Base-by-base conservation (phyloP, 2,329 filamentous ascomycete genomes). In the Stenocarpella maydis region DNA sequence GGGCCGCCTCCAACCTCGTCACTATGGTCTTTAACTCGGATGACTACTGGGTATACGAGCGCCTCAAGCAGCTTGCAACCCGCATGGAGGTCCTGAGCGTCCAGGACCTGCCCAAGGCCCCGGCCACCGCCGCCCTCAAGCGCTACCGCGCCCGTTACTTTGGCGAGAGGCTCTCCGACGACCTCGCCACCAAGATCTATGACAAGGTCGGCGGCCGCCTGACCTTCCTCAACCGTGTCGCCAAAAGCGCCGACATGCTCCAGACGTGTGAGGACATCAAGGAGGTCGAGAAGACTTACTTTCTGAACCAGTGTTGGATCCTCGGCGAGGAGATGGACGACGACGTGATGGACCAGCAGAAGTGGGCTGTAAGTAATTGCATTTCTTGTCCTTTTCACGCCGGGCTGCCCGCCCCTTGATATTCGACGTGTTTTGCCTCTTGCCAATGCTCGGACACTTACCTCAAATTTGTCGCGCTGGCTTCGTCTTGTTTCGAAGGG, bases 31-130 rank as follows among this genome's bases (percentile, higher is more conserved):
- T 99, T 82, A 98, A 98, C 81, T 95, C 91, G 66, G 96, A 99
- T 80, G 96, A 98, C 78, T 99, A 97, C 81, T 99, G 96, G 96
- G 92, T 99, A 0, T 98, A 98, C 76, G 96, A 99, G 79, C 88
- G 95, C 17, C 83, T 99, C 65, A 98, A 98, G 84, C 91, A 93
- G 78, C 91, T 97, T 70, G 93, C 94, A 3, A 97, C 95, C 2
- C 90, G 96, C 54, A 97, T 99, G 93, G 95, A 98, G 77, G 92
- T 99, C 5, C 91, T 97, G 45, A 90, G 94, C 10, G 90, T 99
- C 50, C 86, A 88, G 5, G 96, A 99, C 79, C 84, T 99, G 8
- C 89, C 92, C 64, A 97, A 95, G 78, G 79, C 83, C 14, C 89
- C 92, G 75, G 95, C 96, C 4, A 87, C 97, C 71, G 82, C 84